Conservation (phyloP, 768 basidiomycete genomes). For the Brasilioporus rufonigricans region DNA sequence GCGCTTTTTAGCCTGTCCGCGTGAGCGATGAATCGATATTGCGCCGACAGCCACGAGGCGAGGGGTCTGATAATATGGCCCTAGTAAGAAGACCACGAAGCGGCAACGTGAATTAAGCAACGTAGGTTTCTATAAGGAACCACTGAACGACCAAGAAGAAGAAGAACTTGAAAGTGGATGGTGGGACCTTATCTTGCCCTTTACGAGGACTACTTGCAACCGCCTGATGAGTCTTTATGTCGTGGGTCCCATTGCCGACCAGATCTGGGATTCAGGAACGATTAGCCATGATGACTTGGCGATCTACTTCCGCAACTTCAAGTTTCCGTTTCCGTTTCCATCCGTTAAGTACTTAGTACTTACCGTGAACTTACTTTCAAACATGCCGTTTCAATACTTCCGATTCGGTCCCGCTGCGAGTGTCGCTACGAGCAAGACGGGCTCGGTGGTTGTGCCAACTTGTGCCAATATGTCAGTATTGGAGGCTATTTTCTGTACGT, state of each 20-base stretch:
- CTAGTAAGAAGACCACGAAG: slow-evolving; percentile 13
- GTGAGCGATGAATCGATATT: slow-evolving; percentile 3
- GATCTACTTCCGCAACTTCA: slow-evolving; percentile 19
- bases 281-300: neutral
- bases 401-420: no score
- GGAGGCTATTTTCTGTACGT: no score
- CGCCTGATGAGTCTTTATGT: slow-evolving; percentile 1
- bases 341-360: neutral
- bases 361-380: neutral
- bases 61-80: neutral
- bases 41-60: slow-evolving; percentile 17
- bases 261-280: slow-evolving; percentile 17
- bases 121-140: neutral
- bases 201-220: slow-evolving; percentile 1
- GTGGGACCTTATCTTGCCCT: slow-evolving; percentile 8
- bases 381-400: neutral
- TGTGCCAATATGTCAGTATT: no score
- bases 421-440: no score
- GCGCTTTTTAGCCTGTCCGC: slow-evolving; percentile 19
- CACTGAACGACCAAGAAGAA: neutral
- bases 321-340: neutral
- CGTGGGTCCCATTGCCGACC: neutral
- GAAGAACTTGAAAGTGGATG: neutral
- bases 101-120: slow-evolving; percentile 6
- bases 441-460: no score